Base-by-base conservation (phyloP, 1,284 basidiomycete genomes). In the Sporisorium graminicola region DNA sequence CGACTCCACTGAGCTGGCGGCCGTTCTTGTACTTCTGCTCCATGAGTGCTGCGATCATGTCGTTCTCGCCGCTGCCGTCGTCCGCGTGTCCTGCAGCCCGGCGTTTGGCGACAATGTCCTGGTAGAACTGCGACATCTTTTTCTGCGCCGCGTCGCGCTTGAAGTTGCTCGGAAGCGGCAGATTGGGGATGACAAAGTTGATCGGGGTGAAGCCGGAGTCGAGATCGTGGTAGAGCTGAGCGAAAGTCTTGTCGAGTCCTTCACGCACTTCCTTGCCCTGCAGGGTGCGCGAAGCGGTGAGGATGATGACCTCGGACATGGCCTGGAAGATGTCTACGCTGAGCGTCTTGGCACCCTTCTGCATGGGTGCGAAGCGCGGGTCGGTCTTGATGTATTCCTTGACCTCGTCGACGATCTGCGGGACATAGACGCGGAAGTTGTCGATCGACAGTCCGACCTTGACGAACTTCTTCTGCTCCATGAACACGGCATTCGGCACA, bases 381-480 rank as follows among this genome's bases (percentile, higher is more conserved):
- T 93, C 82, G 24, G 51, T 72, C n/a, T 47, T 43, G 26, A 83
- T 47, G 20, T 74, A 79, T 35, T 76, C 67, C 3, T 42, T 58
- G 1, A 81, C 79, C 71, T 83, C 85, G 42, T 92, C 88, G 67
- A 92, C 91, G 78, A 99, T 94, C 90, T 98, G 92, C 58, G 91
- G 91, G 40, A 97, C 92, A 84, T 99, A 99, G 46, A 91, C 89
- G 42, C 92, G 90, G 87, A 99, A 92, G 86, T 97, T 96, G 35
- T 99, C 96, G 22, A 90, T 91, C 9, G 94, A 93, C 10, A 99
- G 90, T 46, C 96, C 95, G 77, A 94, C 92, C 88, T 87, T 87
- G 74, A 88, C 88, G 78, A 99, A 98, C 86, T 93, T 93, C 89
- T 99, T 99, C 87, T 99, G 97, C 86, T 99, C 95, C 96, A 99